phyloP scores from a whole-genome alignment of 1,284 basidiomycete genomes.

The Malassezia psittaci region DNA sequence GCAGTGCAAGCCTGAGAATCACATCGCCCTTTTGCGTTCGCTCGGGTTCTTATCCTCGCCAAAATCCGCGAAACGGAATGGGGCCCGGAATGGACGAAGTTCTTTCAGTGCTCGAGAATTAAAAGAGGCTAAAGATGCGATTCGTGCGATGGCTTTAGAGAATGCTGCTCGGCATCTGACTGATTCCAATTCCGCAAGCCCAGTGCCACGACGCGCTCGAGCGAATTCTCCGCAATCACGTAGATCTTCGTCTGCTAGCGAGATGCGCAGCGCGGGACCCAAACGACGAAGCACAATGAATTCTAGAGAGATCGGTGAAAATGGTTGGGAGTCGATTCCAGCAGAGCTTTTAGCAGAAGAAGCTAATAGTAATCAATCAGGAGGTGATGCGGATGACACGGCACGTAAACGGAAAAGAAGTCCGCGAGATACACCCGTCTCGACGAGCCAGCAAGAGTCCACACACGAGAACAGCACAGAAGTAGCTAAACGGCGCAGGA shows the following conservation, averaged over 20 bases:
- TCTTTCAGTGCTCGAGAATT: conserved; percentile 25
- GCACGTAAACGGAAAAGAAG: conserved; percentile 15
- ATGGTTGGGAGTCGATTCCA: conserved; percentile 65
- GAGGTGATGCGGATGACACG: conserved; percentile 20
- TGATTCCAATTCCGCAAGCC: conserved; percentile 2
- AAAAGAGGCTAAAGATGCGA: conserved; percentile 42
- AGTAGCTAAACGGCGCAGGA: conserved; percentile 28
- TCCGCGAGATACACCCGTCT: conserved; percentile 10
- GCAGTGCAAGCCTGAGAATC: conserved; percentile 76
- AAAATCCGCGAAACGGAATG: conserved; percentile 25
- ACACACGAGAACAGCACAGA: conserved; percentile 16
- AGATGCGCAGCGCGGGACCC: not conserved
- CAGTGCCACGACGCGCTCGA: conserved; percentile 9
- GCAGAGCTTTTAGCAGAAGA: conserved; percentile 51
- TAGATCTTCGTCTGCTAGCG: not conserved
- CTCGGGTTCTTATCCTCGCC: conserved; percentile 33
- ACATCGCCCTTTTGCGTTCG: conserved; percentile 49
- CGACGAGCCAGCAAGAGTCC: conserved; percentile 17
- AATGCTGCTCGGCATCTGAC: conserved; percentile 35
- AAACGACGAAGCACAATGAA: conserved; percentile 69
- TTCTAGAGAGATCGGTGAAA: conserved; percentile 83
- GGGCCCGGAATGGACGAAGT: conserved; percentile 14
- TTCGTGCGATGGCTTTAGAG: conserved; percentile 32
- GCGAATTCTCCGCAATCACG: not conserved
- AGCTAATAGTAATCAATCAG: conserved; percentile 9